Conservation (phyloP, 345 rosid genomes). For the Hirschfeldia incana region DNA sequence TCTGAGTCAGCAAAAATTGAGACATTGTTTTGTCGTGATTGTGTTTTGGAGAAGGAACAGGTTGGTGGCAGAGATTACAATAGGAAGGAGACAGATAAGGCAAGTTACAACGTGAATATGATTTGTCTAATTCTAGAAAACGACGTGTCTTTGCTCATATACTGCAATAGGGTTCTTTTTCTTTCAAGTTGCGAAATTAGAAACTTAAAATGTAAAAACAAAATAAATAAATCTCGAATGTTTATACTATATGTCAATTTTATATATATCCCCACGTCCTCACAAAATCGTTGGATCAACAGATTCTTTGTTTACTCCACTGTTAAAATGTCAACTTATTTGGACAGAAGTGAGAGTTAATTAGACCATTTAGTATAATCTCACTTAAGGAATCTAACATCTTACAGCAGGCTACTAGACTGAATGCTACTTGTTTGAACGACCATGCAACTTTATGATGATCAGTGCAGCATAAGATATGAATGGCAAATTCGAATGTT, state of each 20-base stretch:
- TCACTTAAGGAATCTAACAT: background rate
- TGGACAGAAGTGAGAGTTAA: background rate
- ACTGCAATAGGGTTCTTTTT: conserved; percentile 8
- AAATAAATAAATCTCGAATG: background rate
- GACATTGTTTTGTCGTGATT: conserved; percentile 28
- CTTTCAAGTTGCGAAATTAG: conserved; percentile 31
- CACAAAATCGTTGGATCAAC: conserved; percentile 27
- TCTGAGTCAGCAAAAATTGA: background rate
- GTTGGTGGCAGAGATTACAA: conserved; percentile 34
- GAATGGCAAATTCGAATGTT: background rate
- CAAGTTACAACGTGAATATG: conserved; percentile 41
- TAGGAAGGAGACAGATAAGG: conserved; percentile 41
- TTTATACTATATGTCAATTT: conserved; percentile 15
- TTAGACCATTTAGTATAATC: background rate
- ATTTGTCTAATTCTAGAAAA: conserved; percentile 37
- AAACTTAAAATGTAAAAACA: background rate
- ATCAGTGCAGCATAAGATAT: background rate
- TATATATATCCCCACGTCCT: conserved; percentile 34
- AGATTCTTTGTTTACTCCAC: conserved; percentile 25
- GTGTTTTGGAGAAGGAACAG: conserved; percentile 32
- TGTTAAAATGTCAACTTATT: conserved; percentile 5
- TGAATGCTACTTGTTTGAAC: background rate
- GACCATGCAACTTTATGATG: background rate
- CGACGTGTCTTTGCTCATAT: conserved; percentile 19
- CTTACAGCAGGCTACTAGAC: background rate